Percentiles rank a stretch among this genome's conserved stretches.
phyloP scores from a whole-genome alignment of 2,329 filamentous ascomycete genomes.

The Pseudodiploospora longispora region DNA sequence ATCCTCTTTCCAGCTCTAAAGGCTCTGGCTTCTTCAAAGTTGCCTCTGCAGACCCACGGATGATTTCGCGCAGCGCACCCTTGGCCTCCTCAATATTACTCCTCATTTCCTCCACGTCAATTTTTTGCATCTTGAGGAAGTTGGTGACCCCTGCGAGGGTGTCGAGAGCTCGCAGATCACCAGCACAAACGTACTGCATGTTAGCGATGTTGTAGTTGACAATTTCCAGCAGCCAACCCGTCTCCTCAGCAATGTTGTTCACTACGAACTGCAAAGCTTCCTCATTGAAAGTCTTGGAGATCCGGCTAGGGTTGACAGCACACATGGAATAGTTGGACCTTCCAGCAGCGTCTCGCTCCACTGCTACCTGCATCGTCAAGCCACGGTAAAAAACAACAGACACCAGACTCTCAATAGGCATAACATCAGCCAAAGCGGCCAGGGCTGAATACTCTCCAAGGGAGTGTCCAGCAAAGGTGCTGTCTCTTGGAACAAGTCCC shows the following conservation, averaged over 20 bases:
- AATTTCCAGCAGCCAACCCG: constrained; percentile 93
- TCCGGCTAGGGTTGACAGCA: constrained; percentile 95
- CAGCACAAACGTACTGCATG: constrained; percentile 67
- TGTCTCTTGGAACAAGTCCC: constrained; percentile 90
- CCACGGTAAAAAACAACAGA: constrained; percentile 99
- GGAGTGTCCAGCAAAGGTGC: constrained; percentile 95
- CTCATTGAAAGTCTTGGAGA: constrained; percentile 98
- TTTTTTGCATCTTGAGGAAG: constrained; percentile 92
- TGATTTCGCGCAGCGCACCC: constrained; percentile 81
- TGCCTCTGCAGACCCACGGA: constrained; percentile 76
- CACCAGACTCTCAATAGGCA: constrained; percentile 98
- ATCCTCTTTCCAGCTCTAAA: constrained; percentile 84
- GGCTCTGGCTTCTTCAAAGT: constrained; percentile 85
- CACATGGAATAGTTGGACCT: constrained; percentile 99
- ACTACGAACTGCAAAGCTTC: constrained; percentile 95
- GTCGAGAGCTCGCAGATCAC: constrained; percentile 63
- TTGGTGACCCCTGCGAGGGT: constrained; percentile 77
- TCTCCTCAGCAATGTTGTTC: constrained; percentile 88
- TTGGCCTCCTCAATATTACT: constrained; percentile 87
- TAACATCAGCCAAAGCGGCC: constrained; percentile 91
- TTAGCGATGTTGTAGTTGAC: constrained; percentile 89
- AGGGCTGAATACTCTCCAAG: constrained; percentile 97
- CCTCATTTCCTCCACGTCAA: constrained; percentile 92
- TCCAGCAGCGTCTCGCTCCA: constrained; percentile 87
- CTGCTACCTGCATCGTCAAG: constrained; percentile 97